phyloP scores from a whole-genome alignment of 2,329 filamentous ascomycete species.

The Alternaria solani region DNA sequence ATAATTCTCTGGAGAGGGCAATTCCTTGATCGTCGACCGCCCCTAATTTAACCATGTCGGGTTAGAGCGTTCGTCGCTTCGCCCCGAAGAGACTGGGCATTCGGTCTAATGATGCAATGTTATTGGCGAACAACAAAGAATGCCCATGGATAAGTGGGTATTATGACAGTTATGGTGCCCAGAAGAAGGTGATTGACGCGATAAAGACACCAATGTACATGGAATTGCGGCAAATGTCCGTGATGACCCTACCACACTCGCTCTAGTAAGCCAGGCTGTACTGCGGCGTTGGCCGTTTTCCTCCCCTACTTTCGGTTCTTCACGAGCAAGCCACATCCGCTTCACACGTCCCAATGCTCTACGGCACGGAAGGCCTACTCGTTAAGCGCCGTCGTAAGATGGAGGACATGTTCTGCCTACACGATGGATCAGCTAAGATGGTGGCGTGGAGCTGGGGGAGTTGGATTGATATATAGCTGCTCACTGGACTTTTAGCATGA shows the following conservation, averaged over 20 bases:
- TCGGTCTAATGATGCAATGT: conserved; percentile 10
- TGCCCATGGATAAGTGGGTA: conserved; percentile 13
- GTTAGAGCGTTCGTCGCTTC: conserved; percentile 22
- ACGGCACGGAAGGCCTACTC: conserved; percentile 43
- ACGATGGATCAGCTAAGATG: conserved; percentile 36
- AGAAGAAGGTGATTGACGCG: conserved; percentile 15
- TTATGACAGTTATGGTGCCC: conserved; percentile 20
- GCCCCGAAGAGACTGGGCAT: conserved; percentile 14
- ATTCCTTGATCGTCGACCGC: conserved; percentile 10
- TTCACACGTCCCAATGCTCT: conserved; percentile 35
- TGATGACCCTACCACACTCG: conserved; percentile 17
- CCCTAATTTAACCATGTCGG: conserved; percentile 32
- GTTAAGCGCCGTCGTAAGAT: conserved; percentile 42
- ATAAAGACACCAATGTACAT: conserved; percentile 23
- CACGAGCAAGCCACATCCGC: conserved; percentile 43
- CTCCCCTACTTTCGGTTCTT: conserved; percentile 28
- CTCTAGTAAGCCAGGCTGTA: conserved; percentile 33
- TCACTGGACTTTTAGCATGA: conserved; percentile 18
- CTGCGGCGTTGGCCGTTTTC: conserved; percentile 31
- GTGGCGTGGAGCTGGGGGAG: conserved; percentile 37
- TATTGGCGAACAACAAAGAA: conserved; percentile 22
- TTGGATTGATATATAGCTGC: conserved; percentile 44
- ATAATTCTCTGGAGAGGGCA: conserved; percentile 28
- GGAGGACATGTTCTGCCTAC: conserved; percentile 31
- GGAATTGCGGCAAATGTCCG: conserved; percentile 23